Evolutionary conservation across 2,329 filamentous ascomycete genomes (phyloP), one percentile per base, ranked within the genome.

Genomic region (Thielaviopsis cerberus): DNA sequence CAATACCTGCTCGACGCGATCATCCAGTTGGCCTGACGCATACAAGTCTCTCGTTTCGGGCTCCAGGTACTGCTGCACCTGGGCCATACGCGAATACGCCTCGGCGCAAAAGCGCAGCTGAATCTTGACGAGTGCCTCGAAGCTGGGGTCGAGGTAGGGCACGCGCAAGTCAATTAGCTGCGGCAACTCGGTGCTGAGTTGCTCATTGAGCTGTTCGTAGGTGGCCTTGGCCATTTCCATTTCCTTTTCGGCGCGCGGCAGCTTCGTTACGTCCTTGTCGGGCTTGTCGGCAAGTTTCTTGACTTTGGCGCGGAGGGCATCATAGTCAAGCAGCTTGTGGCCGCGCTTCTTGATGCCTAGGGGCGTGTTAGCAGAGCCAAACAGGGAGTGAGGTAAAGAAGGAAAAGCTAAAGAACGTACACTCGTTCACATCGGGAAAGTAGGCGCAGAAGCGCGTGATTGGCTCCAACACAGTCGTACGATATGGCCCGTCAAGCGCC

Each of bases 391-490:
- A 17, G 25, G 17, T 23, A 5, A 23, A 41, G 13, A 15, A 22
- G 30, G 23, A 10, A 1, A 26, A 11, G n/a, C n/a, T n/a, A 15
- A 26, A 22, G 7, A 13, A 67, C 80, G 58, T 73, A 84, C 91
- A 96, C 74, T 96, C 89, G 72, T 98, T 98, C 68, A 98, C 90
- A 70, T 98, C 92, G 34, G 92, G 91, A 71, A 98, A 98, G 74
- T 98, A 98, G 64, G 88, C 88, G 74, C 91, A 97, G 75, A 97
- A 98, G 63, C 90, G 82, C 63, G 85, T 85, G 69, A 98, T 98
- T 50, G 92, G 92, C 65, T 98, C 92, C 53, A 98, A 79, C 26
- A 98, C 92, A 5, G 92, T 97, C 51, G 86, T 86, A 81, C 87
- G 81, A 73, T 96, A 98, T 53, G 92, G 94, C 3, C 92, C 92